phyloP scores from a whole-genome alignment of 495 filamentous ascomycete species.

The Acidomyces sp. region DNA sequence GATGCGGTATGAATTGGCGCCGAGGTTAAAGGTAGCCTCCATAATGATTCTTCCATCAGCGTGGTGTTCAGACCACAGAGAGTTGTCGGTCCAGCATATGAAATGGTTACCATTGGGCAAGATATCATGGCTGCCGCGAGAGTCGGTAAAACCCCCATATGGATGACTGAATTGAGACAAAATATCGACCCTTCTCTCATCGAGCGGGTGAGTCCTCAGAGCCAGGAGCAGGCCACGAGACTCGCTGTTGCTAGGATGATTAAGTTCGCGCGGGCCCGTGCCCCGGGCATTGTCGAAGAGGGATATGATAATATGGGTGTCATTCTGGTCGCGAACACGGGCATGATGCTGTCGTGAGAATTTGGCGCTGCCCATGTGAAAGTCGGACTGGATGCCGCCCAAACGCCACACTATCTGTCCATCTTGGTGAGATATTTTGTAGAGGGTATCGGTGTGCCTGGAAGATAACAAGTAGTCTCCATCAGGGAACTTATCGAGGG shows the following conservation, averaged over 20 bases:
- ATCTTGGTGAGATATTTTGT: constrained; percentile 15
- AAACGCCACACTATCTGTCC: constrained; percentile 19
- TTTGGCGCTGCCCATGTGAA: constrained; percentile 2
- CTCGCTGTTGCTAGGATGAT: background rate
- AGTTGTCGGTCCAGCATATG: constrained; percentile 12
- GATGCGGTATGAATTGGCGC: constrained; percentile 12
- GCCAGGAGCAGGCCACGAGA: constrained; percentile 12
- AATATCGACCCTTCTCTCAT: background rate
- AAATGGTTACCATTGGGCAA: constrained; percentile 13
- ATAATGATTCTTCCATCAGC: constrained; percentile 6
- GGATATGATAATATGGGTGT: constrained; percentile 6
- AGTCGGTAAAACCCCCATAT: background rate
- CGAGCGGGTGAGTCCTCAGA: constrained; percentile 8
- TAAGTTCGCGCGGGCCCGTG: background rate
- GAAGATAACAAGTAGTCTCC: constrained; percentile 19
- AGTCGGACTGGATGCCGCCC: constrained; percentile 9
- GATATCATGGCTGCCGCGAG: constrained; percentile 7
- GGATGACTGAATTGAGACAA: constrained; percentile 5
- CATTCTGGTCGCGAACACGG: constrained; percentile 8
- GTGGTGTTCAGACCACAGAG: constrained; percentile 3
- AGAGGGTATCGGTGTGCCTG: constrained; percentile 14
- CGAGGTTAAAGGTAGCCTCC: constrained; percentile 4
- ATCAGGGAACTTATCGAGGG: constrained; percentile 15
- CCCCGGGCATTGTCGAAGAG: constrained; percentile 13
- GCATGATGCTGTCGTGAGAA: constrained; percentile 15